Conservation (phyloP, 331 rosid species). For the Quercus lobata region DNA sequence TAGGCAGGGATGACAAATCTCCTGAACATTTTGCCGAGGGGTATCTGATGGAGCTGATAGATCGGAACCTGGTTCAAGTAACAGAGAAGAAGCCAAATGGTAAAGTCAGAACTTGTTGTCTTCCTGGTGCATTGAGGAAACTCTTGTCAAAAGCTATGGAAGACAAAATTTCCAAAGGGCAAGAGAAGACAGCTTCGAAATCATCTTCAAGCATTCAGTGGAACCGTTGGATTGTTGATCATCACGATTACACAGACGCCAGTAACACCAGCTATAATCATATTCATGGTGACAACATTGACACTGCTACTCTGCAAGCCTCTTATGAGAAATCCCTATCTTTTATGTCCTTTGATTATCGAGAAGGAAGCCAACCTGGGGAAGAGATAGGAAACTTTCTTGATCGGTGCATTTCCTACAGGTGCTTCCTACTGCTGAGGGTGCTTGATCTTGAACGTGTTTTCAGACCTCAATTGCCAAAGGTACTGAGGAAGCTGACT, state of each 20-base stretch:
- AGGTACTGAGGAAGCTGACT: background rate
- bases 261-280: background rate
- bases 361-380: background rate
- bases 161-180: too few relatives aligned
- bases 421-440: background rate
- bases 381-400: background rate
- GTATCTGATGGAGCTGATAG: slow-evolving; percentile 24
- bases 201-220: background rate
- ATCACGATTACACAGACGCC: background rate
- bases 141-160: background rate
- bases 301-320: background rate
- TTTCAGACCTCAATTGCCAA: slow-evolving; percentile 23
- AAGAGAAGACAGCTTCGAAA: too few relatives aligned
- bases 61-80: slow-evolving; percentile 13
- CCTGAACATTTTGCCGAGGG: slow-evolving; percentile 15
- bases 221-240: too few relatives aligned
- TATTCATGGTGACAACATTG: slow-evolving; percentile 7
- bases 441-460: slow-evolving; percentile 37
- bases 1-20: background rate
- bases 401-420: background rate
- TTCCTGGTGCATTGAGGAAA: slow-evolving; percentile 9
- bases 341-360: background rate
- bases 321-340: slow-evolving; percentile 2
- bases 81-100: slow-evolving; percentile 14
- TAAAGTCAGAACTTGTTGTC: slow-evolving; percentile 18